A percentile compares a stretch with the other conserved stretches of the same genome.
These are phyloP conservation scores for Aspergillaceae sp. DNA, from an alignment of 2,329 filamentous ascomycete species.

Conservation along the genomic window DNA sequence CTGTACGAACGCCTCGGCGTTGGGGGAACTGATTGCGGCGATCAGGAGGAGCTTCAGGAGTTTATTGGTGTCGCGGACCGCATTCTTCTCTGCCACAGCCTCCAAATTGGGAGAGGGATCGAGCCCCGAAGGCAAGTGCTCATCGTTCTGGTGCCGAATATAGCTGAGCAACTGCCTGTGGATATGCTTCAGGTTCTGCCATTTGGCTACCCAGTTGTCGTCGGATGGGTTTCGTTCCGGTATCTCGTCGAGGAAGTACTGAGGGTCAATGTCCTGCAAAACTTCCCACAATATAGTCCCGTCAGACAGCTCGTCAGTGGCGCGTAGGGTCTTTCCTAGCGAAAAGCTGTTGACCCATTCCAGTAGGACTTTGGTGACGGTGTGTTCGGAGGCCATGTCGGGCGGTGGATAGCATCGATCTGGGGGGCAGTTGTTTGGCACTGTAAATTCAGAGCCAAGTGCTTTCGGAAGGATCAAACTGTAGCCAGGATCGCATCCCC, in stretches of 20 bases:
- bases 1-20: slow-evolving; percentile 47
- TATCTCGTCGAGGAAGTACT: slow-evolving; percentile 40
- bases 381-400: slow-evolving; percentile 39
- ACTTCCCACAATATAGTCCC: slow-evolving; percentile 41
- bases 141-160: slow-evolving; percentile 38
- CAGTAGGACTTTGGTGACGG: slow-evolving; percentile 37
- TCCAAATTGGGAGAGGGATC: slow-evolving; percentile 39
- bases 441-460: neutral
- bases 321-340: slow-evolving; percentile 34
- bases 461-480: neutral
- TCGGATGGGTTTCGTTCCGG: slow-evolving; percentile 35
- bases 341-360: slow-evolving; percentile 42
- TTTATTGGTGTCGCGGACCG: slow-evolving; percentile 40
- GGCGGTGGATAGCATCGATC: slow-evolving; percentile 10
- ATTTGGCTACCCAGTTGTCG: slow-evolving; percentile 40
- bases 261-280: slow-evolving; percentile 41
- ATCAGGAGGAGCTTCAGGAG: slow-evolving; percentile 56
- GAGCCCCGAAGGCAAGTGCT: slow-evolving; percentile 33
- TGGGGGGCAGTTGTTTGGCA: slow-evolving; percentile 8
- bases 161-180: slow-evolving; percentile 39
- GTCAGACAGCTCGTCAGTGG: slow-evolving; percentile 36
- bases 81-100: slow-evolving; percentile 37
- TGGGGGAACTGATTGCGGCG: slow-evolving; percentile 52
- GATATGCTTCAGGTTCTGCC: slow-evolving; percentile 42
- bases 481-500: slow-evolving; percentile 2